phyloP scores from a whole-genome alignment of 306 rosid species.

The Leucaena leucocephala region DNA sequence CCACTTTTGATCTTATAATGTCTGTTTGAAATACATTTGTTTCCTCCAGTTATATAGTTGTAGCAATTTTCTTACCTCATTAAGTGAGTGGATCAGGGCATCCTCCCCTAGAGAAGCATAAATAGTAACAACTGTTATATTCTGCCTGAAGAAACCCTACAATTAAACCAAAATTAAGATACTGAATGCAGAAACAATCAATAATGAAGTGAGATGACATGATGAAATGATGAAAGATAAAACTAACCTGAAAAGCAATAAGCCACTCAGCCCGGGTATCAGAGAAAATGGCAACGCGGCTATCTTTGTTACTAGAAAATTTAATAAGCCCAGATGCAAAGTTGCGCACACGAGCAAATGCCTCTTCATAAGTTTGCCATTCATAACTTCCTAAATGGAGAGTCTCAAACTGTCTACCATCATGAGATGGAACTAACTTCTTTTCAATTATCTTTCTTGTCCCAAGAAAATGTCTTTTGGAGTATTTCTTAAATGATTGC shows the following conservation, averaged over 20 bases:
- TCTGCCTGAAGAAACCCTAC: conserved; percentile 91
- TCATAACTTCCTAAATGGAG: conserved; percentile 78
- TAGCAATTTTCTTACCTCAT: conserved; percentile 64
- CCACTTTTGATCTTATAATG: conserved; percentile 9
- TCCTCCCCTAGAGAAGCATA: conserved; percentile 95
- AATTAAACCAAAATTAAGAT: conserved; percentile 28
- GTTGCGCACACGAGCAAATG: conserved; percentile 64
- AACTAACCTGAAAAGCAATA: conserved; percentile 79
- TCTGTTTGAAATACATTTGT: conserved; percentile 16
- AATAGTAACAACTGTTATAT: conserved; percentile 80
- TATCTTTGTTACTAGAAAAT: conserved; percentile 64
- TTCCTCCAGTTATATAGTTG: conserved; percentile 18
- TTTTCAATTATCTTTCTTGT: conserved; percentile 64
- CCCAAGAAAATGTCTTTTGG: conserved; percentile 65
- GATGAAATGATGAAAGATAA: conserved; percentile 27
- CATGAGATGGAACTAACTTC: conserved; percentile 61
- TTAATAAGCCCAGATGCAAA: conserved; percentile 88
- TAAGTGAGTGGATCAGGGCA: conserved; percentile 84
- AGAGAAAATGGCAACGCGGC: conserved; percentile 76
- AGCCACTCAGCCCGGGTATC: conserved; percentile 88
- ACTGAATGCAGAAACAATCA: conserved; percentile 17
- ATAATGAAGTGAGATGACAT: conserved; percentile 17
- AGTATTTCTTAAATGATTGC: conserved; percentile 66
- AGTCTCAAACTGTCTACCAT: conserved; percentile 90
- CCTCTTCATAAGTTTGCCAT: conserved; percentile 79